Evolutionary conservation across 768 basidiomycete genomes (phyloP), one percentile per base, ranked within the genome.

Genomic region (Suillus lakei): DNA sequence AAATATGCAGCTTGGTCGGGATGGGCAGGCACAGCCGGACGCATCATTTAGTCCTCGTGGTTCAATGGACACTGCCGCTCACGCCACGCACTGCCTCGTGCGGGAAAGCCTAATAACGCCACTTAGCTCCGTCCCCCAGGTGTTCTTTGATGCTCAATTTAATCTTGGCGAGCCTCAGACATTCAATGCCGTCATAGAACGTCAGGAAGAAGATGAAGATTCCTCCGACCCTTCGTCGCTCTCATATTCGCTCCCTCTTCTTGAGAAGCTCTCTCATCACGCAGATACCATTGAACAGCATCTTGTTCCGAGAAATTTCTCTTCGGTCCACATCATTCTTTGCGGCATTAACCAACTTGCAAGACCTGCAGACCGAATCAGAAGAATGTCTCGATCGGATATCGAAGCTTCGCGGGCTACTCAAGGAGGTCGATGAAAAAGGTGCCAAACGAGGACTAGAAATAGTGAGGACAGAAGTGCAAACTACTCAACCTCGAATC

Each of bases 271-370:
- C 67, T 96, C 95, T 12, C 91, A 94, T 63, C 91, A 97, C 72
- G 90, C 96, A 2, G 98, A 98, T 74, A 91, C 91, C 1, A 87
- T 99, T 67, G 98, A 99, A 74, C 89, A 95, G 66, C 97, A 99
- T 77, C 91, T 99, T 63, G 87, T 96, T 5, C 89, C 89, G 89
- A 66, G 98, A 99, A 77, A 96, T 99, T 53, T 91, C 92, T 10
- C 81, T 91, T 12, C 91, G 97, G 16, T 94, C 96, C 0, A 86
- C 93, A 1, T 95, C 95, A 1, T 99, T 99, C 85, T 99, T 99
- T 72, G 91, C 96, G 5, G 98, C 98, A 8, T 86, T 99, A 43
- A 87, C 95, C 8, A 99, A 99, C 76, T 83, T 99, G 9, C 93
- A 98, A 72, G 91, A 95, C 67, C 86, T 99, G 13, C 95, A 96